Base-by-base conservation (phyloP, 2,329 filamentous ascomycete genomes). In the Purpureocillium lavendulum region DNA sequence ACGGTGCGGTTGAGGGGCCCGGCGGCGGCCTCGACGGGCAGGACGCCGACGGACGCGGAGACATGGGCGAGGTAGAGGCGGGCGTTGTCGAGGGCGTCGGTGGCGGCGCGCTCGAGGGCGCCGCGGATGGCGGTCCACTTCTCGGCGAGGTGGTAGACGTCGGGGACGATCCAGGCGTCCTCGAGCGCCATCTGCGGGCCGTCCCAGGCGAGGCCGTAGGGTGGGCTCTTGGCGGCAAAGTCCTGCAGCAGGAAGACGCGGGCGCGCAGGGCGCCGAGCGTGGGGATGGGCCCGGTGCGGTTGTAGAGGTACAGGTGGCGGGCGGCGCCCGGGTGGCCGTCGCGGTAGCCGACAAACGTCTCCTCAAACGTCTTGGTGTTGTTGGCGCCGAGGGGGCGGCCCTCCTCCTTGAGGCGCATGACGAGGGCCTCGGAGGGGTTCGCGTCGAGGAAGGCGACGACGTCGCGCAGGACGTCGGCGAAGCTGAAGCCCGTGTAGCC, bases 371-470 rank as follows among this genome's bases (percentile, higher is more conserved):
- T 53, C 11, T 57, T 42, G 18, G 55, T 56, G 50, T 62, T 59
- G 38, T 52, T 45, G 38, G 43, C 11, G 44, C 60, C 55, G 26
- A 70, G 44, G 7, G 64, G 61, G 4, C 42, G 35, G 10, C 60
- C 64, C 45, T 73, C 70, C 36, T 71, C 61, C 53, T 72, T 72
- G 40, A 74, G 57, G 2, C 70, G 68, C 64, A 74, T 60, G 36
- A 74, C 44, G 40, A 73, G 53, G n/a, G 65, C 55, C 51, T 72
- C 67, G 11, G 59, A 58, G 0, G 70, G 69, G 45, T 71, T 54
- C 4, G 43, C 51, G 6, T 65, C 61, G 15, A 74, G 56, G 45
- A 73, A 75, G n/a, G 44, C 51, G 33, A 66, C 65, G 40, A 73
- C 54, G n/a, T 55, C 58, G 14, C 56, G 47, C 31, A 71, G 54